Conservation (phyloP, 2,329 filamentous ascomycete genomes). For the Fusarium proliferatum region DNA sequence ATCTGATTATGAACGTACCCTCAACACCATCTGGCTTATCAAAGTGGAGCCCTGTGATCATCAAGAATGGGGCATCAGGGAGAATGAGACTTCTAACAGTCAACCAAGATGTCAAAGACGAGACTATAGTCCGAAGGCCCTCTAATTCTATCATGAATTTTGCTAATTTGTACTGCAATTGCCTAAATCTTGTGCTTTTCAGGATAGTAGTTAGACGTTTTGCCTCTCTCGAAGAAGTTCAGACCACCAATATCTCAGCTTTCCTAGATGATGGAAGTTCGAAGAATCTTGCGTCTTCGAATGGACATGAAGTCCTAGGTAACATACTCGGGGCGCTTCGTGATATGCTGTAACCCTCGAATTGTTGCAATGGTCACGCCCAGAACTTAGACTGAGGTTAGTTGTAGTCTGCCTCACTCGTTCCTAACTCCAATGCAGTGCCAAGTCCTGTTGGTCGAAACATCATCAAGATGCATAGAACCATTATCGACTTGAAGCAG, state of each 20-base stretch:
- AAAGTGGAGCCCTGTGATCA: not conserved
- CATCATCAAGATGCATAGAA: not conserved
- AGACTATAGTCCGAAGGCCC: not conserved
- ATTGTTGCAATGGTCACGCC: not conserved
- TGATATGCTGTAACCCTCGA: not conserved
- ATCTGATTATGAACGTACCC: no score
- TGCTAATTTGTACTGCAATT: not conserved
- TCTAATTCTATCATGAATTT: no score
- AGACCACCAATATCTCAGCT: not conserved
- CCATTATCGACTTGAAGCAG: no score
- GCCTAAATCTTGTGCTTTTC: not conserved
- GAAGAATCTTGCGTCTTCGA: not conserved
- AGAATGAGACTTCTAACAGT: not conserved
- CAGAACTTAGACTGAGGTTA: not conserved
- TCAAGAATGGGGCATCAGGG: not conserved
- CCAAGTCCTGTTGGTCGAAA: not conserved
- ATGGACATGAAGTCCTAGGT: rapidly evolving
- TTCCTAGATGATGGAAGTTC: not conserved
- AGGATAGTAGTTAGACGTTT: not conserved
- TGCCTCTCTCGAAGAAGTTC: not conserved
- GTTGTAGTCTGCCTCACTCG: not conserved
- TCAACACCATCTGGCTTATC: not conserved
- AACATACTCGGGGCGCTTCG: not conserved
- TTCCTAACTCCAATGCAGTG: not conserved
- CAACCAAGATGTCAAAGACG: not conserved